Evolutionary conservation across 768 basidiomycete genomes (phyloP).

Genomic region (Royoungia palumana): DNA sequence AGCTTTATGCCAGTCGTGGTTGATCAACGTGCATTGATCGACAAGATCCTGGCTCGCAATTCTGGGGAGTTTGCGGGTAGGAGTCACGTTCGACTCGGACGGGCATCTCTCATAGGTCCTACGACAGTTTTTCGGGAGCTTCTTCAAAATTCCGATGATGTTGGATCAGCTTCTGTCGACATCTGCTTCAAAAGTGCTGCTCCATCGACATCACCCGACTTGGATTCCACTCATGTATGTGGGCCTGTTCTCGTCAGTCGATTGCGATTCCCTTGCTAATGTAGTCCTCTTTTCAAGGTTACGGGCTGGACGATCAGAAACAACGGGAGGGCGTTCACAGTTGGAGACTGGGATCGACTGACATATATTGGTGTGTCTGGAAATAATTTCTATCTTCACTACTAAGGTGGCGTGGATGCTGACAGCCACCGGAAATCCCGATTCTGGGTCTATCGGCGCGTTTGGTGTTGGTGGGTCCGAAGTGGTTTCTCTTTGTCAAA

Average conservation of each 20-base stretch:
- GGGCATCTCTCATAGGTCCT: neutral
- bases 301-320: slow-evolving; percentile 83
- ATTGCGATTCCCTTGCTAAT: no score
- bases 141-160: slow-evolving; percentile 96
- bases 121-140: slow-evolving; percentile 69
- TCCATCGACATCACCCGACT: slow-evolving; percentile 41
- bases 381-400: neutral
- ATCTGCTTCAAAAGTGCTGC: slow-evolving; percentile 70
- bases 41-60: slow-evolving; percentile 91
- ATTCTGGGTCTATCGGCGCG: slow-evolving; percentile 94
- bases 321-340: slow-evolving; percentile 76
- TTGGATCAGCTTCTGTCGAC: slow-evolving; percentile 66
- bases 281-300: slow-evolving; percentile 42
- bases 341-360: slow-evolving; percentile 84
- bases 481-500: neutral
- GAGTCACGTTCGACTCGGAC: slow-evolving; percentile 35
- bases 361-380: slow-evolving; percentile 74
- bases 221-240: slow-evolving; percentile 53
- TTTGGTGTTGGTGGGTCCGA: slow-evolving; percentile 69
- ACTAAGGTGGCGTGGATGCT: no score
- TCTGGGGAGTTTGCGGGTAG: slow-evolving; percentile 91
- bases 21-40: slow-evolving; percentile 90
- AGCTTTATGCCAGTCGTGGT: slow-evolving; percentile 58
- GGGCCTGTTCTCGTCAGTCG: no score
- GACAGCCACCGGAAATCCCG: slow-evolving; percentile 87